A percentile compares a stretch with the other conserved stretches of the same genome.
These are phyloP conservation scores for Fusarium algeriense DNA, from an alignment of 2,329 filamentous ascomycete genomes.

Conservation along the genomic window DNA sequence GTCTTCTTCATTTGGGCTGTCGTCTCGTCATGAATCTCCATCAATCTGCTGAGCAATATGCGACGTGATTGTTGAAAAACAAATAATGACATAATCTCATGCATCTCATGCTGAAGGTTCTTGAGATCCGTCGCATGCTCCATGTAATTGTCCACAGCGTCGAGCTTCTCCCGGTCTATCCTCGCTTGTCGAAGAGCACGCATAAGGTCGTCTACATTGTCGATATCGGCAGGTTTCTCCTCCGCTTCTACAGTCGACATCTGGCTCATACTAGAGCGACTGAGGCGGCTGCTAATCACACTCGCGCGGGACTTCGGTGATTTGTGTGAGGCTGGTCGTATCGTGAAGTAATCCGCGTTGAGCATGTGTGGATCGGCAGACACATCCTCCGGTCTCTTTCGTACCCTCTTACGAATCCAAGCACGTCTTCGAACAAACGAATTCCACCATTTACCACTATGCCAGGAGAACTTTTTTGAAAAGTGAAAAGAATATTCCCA, in stretches of 20 bases:
- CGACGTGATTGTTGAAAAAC: constrained; percentile 90
- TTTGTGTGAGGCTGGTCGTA: constrained; percentile 67
- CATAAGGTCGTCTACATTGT: constrained; percentile 77
- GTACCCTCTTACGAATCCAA: constrained; percentile 86
- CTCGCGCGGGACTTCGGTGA: constrained; percentile 50
- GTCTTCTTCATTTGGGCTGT: constrained; percentile 54
- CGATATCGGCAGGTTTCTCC: constrained; percentile 69
- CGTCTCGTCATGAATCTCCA: constrained; percentile 66
- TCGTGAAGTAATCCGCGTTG: constrained; percentile 83
- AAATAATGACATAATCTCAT: constrained; percentile 86
- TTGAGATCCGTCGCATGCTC: constrained; percentile 80
- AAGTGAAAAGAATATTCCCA: constrained; percentile 98
- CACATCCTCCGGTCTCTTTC: constrained; percentile 62
- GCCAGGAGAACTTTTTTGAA: constrained; percentile 80
- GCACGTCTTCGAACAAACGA: constrained; percentile 91
- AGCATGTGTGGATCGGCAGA: constrained; percentile 72
- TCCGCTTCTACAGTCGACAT: constrained; percentile 58
- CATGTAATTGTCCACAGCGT: constrained; percentile 86
- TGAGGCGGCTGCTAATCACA: constrained; percentile 51
- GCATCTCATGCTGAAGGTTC: constrained; percentile 81
- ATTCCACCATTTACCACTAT: constrained; percentile 91
- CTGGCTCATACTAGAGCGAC: constrained; percentile 55
- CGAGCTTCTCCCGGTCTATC: constrained; percentile 93
- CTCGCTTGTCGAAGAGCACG: constrained; percentile 73
- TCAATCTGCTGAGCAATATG: constrained; percentile 78